phyloP scores from a whole-genome alignment of 176 grass and related monocot species.

The Paspalum vaginatum region DNA sequence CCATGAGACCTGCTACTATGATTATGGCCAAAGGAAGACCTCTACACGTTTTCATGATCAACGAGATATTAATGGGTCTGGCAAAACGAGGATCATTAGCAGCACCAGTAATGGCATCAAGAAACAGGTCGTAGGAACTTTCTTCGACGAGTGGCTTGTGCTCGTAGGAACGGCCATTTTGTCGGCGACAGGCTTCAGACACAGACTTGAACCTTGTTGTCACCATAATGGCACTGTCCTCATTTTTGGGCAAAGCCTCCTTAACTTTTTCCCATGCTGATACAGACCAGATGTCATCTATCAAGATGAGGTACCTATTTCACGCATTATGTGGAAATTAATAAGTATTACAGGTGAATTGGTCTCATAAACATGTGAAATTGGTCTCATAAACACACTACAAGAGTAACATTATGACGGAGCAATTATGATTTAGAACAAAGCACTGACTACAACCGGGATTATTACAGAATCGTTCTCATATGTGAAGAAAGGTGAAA shows the following conservation, averaged over 20 bases:
- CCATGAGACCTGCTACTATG: not conserved
- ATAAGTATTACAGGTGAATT: too few relatives aligned
- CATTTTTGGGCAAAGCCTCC: not conserved
- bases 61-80: too few relatives aligned
- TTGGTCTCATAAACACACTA: too few relatives aligned
- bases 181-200: not conserved
- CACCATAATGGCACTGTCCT: not conserved
- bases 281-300: conserved; percentile 44
- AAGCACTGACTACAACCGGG: too few relatives aligned
- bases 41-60: not conserved
- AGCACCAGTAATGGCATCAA: not conserved
- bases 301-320: conserved; percentile 9
- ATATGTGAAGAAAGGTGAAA: too few relatives aligned
- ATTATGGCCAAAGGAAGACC: conserved; percentile 30
- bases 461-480: too few relatives aligned
- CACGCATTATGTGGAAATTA: not conserved
- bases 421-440: too few relatives aligned
- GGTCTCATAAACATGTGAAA: too few relatives aligned
- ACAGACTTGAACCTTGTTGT: conserved; percentile 39
- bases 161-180: not conserved
- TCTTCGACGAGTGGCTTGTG: not conserved
- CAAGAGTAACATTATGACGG: too few relatives aligned
- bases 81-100: too few relatives aligned
- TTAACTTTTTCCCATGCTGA: conserved; percentile 22
- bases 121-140: not conserved